Conservation (phyloP, 1,284 basidiomycete genomes). For the Trichosporon asahii region DNA sequence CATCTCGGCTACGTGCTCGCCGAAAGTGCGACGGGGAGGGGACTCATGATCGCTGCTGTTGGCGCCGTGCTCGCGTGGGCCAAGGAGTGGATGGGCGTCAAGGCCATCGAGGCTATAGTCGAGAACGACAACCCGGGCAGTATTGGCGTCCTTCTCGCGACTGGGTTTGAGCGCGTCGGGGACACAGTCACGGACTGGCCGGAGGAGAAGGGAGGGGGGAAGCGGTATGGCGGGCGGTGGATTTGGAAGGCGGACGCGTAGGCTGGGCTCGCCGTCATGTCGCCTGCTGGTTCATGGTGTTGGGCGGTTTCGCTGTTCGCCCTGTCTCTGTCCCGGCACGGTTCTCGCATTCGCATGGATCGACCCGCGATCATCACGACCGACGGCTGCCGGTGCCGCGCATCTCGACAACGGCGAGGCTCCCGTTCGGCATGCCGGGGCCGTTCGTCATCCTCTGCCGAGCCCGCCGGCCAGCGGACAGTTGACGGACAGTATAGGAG, state of each 20-base stretch:
- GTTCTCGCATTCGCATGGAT: too few species aligned
- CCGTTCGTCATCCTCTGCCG: too few species aligned
- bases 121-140: constrained; percentile 22
- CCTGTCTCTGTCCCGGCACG: too few species aligned
- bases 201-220: constrained; percentile 30
- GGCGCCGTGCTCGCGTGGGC: constrained; percentile 18
- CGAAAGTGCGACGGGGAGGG: constrained; percentile 18
- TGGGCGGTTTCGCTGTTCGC: too few species aligned
- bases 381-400: too few species aligned
- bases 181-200: constrained; percentile 23
- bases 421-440: too few species aligned
- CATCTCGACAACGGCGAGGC: too few species aligned
- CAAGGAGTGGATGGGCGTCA: constrained; percentile 15
- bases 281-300: too few species aligned
- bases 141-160: constrained; percentile 14
- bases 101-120: constrained; percentile 16
- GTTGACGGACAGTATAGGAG: too few species aligned
- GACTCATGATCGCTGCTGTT: constrained; percentile 21
- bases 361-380: too few species aligned
- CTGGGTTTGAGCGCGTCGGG: constrained; percentile 19
- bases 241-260: background rate
- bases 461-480: too few species aligned
- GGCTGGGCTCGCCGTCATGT: background rate
- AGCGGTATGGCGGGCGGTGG: background rate
- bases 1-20: constrained; percentile 25